These are phyloP conservation scores for Paramecium octaurelia DNA, from an alignment of 73 alveolate species.

Conservation along the genomic window DNA sequence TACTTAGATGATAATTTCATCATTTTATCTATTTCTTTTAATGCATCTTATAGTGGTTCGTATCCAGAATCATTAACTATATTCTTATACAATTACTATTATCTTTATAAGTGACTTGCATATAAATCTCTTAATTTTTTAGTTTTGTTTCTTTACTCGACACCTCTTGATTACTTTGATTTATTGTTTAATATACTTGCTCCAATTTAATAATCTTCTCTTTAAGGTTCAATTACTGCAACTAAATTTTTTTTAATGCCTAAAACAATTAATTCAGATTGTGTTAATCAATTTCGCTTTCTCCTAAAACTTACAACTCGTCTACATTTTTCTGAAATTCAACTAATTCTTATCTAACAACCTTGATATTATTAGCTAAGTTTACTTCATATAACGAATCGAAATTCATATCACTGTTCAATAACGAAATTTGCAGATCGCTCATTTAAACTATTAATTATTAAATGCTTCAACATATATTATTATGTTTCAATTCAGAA, in stretches of 20 bases:
- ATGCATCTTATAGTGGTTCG: not conserved
- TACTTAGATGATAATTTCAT: not conserved
- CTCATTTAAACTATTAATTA: not conserved
- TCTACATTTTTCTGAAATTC: not conserved
- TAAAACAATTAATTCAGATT: not conserved
- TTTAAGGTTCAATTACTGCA: not conserved
- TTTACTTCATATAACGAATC: not conserved
- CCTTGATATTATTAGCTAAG: not conserved
- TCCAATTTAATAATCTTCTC: not conserved
- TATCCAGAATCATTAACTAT: not conserved
- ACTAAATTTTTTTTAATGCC: not conserved
- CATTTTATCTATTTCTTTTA: not conserved
- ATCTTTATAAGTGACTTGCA: not conserved
- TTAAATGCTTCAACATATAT: not conserved
- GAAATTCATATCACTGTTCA: not conserved
- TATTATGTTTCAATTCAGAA: not conserved
- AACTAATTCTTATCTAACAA: not conserved
- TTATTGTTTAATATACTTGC: not conserved
- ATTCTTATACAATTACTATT: not conserved
- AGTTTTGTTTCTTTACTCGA: constrained; percentile 4
- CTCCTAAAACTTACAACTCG: constrained; percentile 15
- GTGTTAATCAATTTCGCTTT: not conserved
- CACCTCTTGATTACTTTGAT: constrained; percentile 16
- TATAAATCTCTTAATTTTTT: constrained; percentile 36
- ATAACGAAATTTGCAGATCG: not conserved